Evolutionary conservation across 2,329 filamentous ascomycete genomes (phyloP), one percentile per base, ranked within the genome.

Genomic region (Aspergillus sergii): DNA sequence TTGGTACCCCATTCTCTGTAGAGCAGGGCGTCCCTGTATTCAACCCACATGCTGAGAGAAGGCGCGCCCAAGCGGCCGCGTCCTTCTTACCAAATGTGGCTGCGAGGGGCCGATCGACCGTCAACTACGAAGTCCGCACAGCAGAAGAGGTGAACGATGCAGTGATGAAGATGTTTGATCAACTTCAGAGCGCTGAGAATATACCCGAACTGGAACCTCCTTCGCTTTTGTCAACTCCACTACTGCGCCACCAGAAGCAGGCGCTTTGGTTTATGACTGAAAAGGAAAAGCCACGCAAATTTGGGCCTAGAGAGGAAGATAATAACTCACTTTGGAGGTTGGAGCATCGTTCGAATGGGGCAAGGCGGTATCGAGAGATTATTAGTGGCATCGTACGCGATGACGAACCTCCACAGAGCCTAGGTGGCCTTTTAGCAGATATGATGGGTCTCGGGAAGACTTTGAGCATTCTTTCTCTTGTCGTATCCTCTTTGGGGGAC

Each of bases 401-500:
- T 23, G 78, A 84, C 51, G 83, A 85, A 59, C 91, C 91, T 0
- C 82, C 86, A 1, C 87, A 93, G 69, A 88, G 89, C 1, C 82
- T 88, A 11, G 91, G 91, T 32, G 91, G 92, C 3, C 88, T 94
- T 41, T 80, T 94, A 23, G 91, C 91, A 16, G 91, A 94, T 74
- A 92, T 94, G 88, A 95, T 95, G 92, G 92, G 92, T 30, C 81
- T 94, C n/a, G 91, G 91, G 10, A 95, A 94, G 78, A 94, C 91
- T 0, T 77, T 99, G 57, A 96, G 92, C 72, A 90, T 97, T 21
- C 82, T 98, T 1, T 91, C 94, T 1, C 83, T 98, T 19, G 81
- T 97, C 14, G 83, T 89, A 1, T 85, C 85, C 34, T 91, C 92
- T 0, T 77, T 89, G 2, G 79, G 84, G 0, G 85, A 89, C 45